A percentile compares a stretch with the other conserved stretches of the same genome.
Conservation (phyloP, 2,329 filamentous ascomycete species). For the Erysiphe pisi region DNA sequence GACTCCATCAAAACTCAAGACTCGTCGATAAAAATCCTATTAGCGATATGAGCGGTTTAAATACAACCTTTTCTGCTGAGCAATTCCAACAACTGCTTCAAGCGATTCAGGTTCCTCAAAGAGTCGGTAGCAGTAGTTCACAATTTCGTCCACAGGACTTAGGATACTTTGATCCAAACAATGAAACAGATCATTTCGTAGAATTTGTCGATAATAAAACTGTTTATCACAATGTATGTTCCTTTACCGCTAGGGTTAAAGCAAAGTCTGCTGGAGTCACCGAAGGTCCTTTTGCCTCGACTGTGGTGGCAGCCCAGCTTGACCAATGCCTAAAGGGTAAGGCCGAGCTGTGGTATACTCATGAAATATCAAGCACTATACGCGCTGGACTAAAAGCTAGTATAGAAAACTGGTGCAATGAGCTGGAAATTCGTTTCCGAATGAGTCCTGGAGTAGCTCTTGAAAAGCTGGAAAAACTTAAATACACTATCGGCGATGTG, state of each 20-base stretch:
- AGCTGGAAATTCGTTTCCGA: too few species aligned
- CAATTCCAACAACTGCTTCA: too few species aligned
- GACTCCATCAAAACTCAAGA: too few species aligned
- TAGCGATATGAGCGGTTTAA: too few species aligned
- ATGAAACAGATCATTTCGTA: background rate
- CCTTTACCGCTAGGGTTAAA: background rate
- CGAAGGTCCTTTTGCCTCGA: background rate
- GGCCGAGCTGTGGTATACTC: background rate
- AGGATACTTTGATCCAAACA: slow-evolving; percentile 10
- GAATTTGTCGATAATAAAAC: slow-evolving; percentile 16
- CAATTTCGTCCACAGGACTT: slow-evolving; percentile 12
- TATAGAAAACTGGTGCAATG: too few species aligned
- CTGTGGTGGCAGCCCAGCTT: background rate
- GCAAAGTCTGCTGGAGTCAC: background rate
- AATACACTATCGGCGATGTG: too few species aligned
- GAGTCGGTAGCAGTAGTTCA: background rate
- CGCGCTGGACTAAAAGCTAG: too few species aligned
- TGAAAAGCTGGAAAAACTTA: too few species aligned
- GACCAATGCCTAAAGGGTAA: background rate
- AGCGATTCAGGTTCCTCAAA: background rate
- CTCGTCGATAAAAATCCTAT: too few species aligned
- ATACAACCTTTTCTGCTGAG: too few species aligned
- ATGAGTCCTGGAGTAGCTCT: too few species aligned
- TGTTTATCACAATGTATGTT: background rate
- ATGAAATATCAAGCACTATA: too few species aligned